phyloP scores from a whole-genome alignment of 306 rosid genomes.

The Lathyrus tuberosus region DNA sequence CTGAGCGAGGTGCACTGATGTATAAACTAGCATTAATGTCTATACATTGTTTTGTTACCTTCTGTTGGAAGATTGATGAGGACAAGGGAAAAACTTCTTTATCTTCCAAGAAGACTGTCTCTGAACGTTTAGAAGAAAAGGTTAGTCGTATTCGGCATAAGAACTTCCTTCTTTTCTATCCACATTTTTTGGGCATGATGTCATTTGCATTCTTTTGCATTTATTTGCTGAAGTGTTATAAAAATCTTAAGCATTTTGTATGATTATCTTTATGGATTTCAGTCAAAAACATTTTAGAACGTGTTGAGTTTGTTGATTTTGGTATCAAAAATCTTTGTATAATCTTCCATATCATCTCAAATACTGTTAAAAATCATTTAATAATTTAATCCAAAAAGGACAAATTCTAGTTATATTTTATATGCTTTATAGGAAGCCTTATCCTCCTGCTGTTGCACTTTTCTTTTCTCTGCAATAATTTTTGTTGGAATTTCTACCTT shows the following conservation, averaged over 20 bases:
- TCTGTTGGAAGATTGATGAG: constrained; percentile 64
- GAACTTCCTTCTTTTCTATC: constrained; percentile 17
- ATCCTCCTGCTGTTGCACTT: constrained; percentile 2
- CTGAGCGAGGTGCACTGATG: constrained; percentile 21
- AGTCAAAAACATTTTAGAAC: background rate
- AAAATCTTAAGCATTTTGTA: background rate
- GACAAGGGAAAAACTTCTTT: constrained; percentile 76
- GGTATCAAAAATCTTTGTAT: constrained; percentile 5
- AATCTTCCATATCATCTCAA: constrained; percentile 23
- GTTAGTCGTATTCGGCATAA: constrained; percentile 38
- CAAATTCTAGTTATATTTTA: background rate
- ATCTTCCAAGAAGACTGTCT: constrained; percentile 59
- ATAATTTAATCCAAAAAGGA: background rate
- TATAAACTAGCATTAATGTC: constrained; percentile 35
- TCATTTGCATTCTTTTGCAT: background rate
- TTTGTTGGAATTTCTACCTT: too few species aligned
- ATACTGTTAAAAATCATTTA: background rate
- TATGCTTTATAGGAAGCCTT: background rate
- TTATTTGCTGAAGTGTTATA: background rate
- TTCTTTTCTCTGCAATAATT: constrained; percentile 14
- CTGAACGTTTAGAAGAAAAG: constrained; percentile 89
- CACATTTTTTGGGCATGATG: constrained; percentile 15
- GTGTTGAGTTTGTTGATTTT: constrained; percentile 23
- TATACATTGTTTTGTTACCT: constrained; percentile 27
- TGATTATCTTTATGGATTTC: constrained; percentile 19